These are phyloP conservation scores for Penicillium sp. DNA, from an alignment of 2,329 filamentous ascomycete genomes.

Conservation along the genomic window DNA sequence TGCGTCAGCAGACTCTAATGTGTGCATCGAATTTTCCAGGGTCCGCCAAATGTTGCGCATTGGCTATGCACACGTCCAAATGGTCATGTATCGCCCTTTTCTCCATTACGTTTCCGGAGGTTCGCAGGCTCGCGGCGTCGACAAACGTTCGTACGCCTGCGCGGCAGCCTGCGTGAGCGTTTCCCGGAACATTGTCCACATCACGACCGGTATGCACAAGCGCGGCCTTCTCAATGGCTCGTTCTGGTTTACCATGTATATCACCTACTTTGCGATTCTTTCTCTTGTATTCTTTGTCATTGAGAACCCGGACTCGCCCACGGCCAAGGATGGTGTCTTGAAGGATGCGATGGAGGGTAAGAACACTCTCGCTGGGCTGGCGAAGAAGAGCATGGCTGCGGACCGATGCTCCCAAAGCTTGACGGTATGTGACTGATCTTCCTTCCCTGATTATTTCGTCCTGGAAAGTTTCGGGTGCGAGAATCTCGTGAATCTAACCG, in stretches of 20 bases:
- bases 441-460: no score
- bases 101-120: slow-evolving; percentile 56
- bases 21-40: neutral
- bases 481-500: slow-evolving; percentile 2
- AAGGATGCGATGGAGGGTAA: slow-evolving; percentile 80
- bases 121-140: slow-evolving; percentile 47
- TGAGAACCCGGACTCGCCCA: slow-evolving; percentile 57
- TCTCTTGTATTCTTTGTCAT: slow-evolving; percentile 59
- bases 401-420: slow-evolving; percentile 76
- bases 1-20: neutral
- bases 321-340: slow-evolving; percentile 64
- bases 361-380: slow-evolving; percentile 71
- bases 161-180: slow-evolving; percentile 61
- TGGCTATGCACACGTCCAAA: slow-evolving; percentile 58
- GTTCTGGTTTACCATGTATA: slow-evolving; percentile 65
- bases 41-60: slow-evolving; percentile 57
- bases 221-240: slow-evolving; percentile 55
- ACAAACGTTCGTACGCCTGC: slow-evolving; percentile 60
- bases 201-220: slow-evolving; percentile 59
- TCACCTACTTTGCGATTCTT: slow-evolving; percentile 61
- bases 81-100: slow-evolving; percentile 61
- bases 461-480: neutral
- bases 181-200: slow-evolving; percentile 61
- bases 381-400: slow-evolving; percentile 79
- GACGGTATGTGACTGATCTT: slow-evolving; percentile 51